These are phyloP conservation scores for Sporothrix brunneoviolacea DNA, from an alignment of 2,329 filamentous ascomycete genomes.

Conservation along the genomic window DNA sequence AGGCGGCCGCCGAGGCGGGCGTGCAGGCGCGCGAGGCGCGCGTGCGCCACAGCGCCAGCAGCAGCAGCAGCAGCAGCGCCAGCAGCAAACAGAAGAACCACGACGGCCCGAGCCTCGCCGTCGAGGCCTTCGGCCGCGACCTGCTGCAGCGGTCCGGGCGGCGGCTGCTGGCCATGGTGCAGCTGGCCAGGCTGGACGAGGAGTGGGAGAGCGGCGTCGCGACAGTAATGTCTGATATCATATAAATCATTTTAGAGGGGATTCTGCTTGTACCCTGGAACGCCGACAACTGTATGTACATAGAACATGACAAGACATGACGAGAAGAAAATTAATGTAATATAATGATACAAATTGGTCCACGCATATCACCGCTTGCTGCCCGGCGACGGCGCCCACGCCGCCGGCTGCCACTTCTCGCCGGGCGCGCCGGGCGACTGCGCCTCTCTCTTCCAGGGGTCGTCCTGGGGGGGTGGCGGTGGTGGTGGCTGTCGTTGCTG, in stretches of 20 bases:
- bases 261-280: background rate
- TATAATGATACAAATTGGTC: no score
- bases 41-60: slow-evolving; percentile 23
- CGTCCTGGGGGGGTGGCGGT: slow-evolving; percentile 19
- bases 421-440: slow-evolving; percentile 47
- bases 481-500: slow-evolving; percentile 1
- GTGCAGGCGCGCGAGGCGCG: slow-evolving; percentile 44
- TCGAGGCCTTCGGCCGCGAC: slow-evolving; percentile 37
- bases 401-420: slow-evolving; percentile 60
- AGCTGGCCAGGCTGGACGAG: slow-evolving; percentile 26
- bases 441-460: slow-evolving; percentile 48
- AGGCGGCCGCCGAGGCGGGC: slow-evolving; percentile 37
- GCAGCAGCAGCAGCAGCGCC: background rate
- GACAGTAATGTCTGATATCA: no score
- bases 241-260: no score
- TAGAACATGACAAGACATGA: background rate
- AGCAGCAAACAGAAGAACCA: slow-evolving; percentile 26
- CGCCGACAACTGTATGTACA: background rate
- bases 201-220: no score
- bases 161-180: slow-evolving; percentile 35
- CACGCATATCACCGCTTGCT: slow-evolving; percentile 25
- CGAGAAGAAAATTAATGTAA: no score
- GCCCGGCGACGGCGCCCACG: slow-evolving; percentile 44
- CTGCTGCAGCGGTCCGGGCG: slow-evolving; percentile 38
- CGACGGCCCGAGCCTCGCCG: slow-evolving; percentile 18